Conservation (phyloP, 495 filamentous ascomycete species). For the Usnea hakonensis region DNA sequence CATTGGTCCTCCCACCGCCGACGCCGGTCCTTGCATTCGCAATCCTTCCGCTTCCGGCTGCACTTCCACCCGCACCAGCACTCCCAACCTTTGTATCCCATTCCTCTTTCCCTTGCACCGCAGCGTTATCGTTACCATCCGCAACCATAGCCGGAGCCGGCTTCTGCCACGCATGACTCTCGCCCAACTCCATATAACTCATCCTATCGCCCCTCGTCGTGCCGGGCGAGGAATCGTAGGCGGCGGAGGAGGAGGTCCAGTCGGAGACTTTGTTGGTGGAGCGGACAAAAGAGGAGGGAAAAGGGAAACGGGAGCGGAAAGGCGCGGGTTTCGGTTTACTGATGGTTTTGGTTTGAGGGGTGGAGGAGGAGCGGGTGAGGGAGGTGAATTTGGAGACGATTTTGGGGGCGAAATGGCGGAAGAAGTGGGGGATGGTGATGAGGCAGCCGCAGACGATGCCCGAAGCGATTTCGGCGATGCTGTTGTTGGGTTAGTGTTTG, state of each 20-base stretch:
- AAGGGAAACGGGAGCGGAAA: background rate
- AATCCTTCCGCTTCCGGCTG: background rate
- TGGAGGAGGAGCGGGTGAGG: background rate
- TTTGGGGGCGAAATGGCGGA: conserved; percentile 5
- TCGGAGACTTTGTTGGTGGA: background rate
- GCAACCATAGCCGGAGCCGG: background rate
- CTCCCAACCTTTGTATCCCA: too few species aligned
- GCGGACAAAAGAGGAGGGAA: too few species aligned
- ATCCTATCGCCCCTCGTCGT: background rate
- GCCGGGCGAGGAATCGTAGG: background rate
- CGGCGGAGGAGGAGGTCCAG: background rate
- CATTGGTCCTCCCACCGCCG: background rate
- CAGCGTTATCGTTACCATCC: background rate
- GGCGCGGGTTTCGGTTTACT: background rate
- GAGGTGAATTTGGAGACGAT: background rate
- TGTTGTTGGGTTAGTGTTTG: background rate
- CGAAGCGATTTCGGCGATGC: conserved; percentile 9
- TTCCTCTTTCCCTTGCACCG: background rate
- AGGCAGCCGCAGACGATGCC: conserved; percentile 13
- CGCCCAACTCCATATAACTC: background rate
- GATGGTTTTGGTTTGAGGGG: background rate
- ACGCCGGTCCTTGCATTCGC: background rate
- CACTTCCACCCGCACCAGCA: too few species aligned
- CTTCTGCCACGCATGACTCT: background rate
- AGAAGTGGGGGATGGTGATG: conserved; percentile 7